Evolutionary conservation across 306 rosid species (phyloP).

Genomic region (Prunus davidiana): DNA sequence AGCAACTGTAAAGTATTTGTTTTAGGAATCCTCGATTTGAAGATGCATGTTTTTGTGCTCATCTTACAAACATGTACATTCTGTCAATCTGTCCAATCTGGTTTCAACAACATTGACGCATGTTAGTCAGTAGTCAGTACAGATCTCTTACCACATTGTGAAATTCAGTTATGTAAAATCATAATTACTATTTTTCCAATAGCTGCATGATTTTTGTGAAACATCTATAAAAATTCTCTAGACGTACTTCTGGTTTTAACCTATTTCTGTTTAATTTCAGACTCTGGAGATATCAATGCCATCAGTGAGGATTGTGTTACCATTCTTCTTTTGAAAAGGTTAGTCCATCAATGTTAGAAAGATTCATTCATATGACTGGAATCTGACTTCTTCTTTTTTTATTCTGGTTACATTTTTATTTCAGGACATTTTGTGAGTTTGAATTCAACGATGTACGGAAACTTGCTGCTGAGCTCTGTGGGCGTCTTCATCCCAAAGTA

Average conservation of each 20-base stretch:
- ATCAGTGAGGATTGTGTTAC: slow-evolving; percentile 45
- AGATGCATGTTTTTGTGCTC: too few species aligned
- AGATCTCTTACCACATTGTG: neutral
- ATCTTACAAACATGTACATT: too few species aligned
- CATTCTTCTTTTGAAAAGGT: slow-evolving; percentile 65
- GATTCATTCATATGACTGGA: slow-evolving; percentile 21
- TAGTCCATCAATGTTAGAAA: neutral
- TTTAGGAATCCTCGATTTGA: too few species aligned
- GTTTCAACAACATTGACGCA: neutral
- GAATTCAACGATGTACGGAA: slow-evolving; percentile 86
- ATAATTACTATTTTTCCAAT: neutral
- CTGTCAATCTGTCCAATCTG: too few species aligned
- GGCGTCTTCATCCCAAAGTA: slow-evolving; percentile 92
- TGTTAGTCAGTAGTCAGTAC: neutral
- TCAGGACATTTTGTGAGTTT: slow-evolving; percentile 68
- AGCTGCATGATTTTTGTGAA: neutral
- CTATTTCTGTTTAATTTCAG: slow-evolving; percentile 28
- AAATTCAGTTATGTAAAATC: neutral
- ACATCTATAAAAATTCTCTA: neutral
- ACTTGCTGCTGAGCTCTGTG: slow-evolving; percentile 92
- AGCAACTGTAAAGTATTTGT: too few species aligned
- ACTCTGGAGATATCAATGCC: slow-evolving; percentile 32
- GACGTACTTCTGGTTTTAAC: slow-evolving; percentile 4
- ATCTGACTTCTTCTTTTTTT: slow-evolving; percentile 9
- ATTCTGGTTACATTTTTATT: slow-evolving; percentile 5